These are phyloP conservation scores for Rhynchospora pubera DNA, from an alignment of 176 grass and related monocot genomes.

Conservation along the genomic window DNA sequence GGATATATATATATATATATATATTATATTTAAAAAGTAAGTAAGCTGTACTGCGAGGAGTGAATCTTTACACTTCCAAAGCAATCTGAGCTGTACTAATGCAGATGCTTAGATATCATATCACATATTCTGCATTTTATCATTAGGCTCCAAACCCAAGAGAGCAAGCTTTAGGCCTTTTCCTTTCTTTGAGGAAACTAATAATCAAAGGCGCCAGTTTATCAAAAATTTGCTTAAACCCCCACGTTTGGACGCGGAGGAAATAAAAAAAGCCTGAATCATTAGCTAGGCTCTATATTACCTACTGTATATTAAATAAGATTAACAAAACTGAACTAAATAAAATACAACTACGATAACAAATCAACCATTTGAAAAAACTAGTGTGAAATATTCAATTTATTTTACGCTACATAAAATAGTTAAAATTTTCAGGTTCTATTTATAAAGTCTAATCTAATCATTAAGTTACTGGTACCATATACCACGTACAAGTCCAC, in stretches of 20 bases:
- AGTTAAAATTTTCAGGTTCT: no score
- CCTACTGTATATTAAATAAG: no score
- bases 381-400: no score
- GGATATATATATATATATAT: no score
- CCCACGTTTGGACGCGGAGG: neutral
- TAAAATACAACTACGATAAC: no score
- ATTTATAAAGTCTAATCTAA: no score
- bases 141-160: constrained; percentile 8
- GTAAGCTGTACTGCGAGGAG: constrained; percentile 1
- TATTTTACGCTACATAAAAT: no score
- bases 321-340: no score
- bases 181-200: constrained; percentile 2
- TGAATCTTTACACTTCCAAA: constrained; percentile 24
- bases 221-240: neutral
- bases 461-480: no score
- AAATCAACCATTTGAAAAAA: no score
- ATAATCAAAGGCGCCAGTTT: neutral
- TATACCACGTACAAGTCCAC: no score
- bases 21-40: neutral
- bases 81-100: constrained; percentile 17
- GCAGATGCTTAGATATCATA: constrained; percentile 1
- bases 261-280: neutral
- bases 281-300: neutral
- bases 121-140: neutral
- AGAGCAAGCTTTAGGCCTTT: neutral